These are phyloP conservation scores for Laetiporus sulphureus DNA, from an alignment of 1,284 basidiomycete genomes.

Conservation along the genomic window DNA sequence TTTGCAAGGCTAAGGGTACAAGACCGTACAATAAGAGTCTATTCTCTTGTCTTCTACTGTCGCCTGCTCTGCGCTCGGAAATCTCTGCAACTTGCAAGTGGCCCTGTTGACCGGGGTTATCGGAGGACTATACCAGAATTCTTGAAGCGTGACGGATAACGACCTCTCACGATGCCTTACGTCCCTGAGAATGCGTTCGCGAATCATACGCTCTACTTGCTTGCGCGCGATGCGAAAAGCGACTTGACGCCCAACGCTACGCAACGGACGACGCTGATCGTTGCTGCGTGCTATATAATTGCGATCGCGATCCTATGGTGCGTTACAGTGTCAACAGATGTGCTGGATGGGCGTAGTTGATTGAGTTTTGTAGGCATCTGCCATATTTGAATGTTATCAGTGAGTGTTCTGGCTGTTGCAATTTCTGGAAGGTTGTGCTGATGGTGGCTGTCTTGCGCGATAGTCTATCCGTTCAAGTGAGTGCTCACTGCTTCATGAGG, in stretches of 20 bases:
- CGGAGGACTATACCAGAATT: too few species aligned
- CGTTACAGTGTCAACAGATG: slow-evolving; percentile 1
- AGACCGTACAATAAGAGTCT: too few species aligned
- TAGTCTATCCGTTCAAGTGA: slow-evolving; percentile 92
- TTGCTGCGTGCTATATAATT: slow-evolving; percentile 68
- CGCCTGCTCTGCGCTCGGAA: too few species aligned
- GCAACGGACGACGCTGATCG: slow-evolving; percentile 71
- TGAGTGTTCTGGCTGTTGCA: slow-evolving; percentile 32
- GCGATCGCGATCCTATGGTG: slow-evolving; percentile 72
- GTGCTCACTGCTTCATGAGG: too few species aligned
- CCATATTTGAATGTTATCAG: slow-evolving; percentile 68
- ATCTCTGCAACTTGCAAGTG: too few species aligned
- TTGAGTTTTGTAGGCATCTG: slow-evolving; percentile 53
- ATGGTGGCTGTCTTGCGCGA: not conserved
- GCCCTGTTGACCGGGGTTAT: too few species aligned
- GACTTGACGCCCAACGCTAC: slow-evolving; percentile 60
- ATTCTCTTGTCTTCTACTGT: too few species aligned
- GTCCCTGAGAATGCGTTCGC: slow-evolving; percentile 13
- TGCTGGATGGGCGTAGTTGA: slow-evolving; percentile 3
- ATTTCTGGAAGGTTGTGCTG: not conserved
- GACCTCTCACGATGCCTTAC: slow-evolving; percentile 13
- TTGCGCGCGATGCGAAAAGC: slow-evolving; percentile 29
- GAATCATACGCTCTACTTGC: slow-evolving; percentile 24
- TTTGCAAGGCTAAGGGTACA: too few species aligned
- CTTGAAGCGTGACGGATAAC: slow-evolving; percentile 8